phyloP scores from a whole-genome alignment of 176 grass and related monocot species.

The Secale cereale region DNA sequence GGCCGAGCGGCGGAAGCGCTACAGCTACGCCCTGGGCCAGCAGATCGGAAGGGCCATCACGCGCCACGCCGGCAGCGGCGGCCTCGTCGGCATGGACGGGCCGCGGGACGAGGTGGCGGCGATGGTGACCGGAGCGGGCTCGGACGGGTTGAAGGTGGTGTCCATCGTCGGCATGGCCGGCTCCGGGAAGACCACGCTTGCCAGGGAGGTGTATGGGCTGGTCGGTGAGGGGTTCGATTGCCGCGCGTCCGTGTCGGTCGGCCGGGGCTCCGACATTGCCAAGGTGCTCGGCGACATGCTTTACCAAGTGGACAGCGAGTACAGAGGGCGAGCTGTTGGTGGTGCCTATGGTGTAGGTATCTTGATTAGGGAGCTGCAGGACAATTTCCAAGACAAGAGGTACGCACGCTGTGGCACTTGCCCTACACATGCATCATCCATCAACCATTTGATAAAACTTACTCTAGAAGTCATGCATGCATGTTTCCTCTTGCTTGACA shows the following conservation, averaged over 20 bases:
- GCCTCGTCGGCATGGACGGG: conserved; percentile 3
- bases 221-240: neutral
- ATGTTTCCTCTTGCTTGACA: neutral
- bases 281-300: conserved; percentile 4
- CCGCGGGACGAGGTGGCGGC: neutral
- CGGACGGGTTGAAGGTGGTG: neutral
- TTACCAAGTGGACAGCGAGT: neutral
- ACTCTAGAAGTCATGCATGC: neutral
- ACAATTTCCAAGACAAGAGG: neutral
- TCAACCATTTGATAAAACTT: neutral
- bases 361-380: neutral
- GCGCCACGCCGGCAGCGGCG: neutral
- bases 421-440: neutral
- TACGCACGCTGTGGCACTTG: neutral
- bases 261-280: neutral
- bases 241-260: neutral
- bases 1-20: conserved; percentile 19
- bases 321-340: neutral
- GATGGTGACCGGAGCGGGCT: neutral
- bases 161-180: conserved; percentile 36
- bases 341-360: neutral
- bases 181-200: conserved; percentile 42
- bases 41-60: neutral
- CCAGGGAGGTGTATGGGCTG: neutral
- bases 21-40: neutral